These are phyloP conservation scores for Candida adriatica DNA, from an alignment of 805 yeast genomes.

Conservation along the genomic window DNA sequence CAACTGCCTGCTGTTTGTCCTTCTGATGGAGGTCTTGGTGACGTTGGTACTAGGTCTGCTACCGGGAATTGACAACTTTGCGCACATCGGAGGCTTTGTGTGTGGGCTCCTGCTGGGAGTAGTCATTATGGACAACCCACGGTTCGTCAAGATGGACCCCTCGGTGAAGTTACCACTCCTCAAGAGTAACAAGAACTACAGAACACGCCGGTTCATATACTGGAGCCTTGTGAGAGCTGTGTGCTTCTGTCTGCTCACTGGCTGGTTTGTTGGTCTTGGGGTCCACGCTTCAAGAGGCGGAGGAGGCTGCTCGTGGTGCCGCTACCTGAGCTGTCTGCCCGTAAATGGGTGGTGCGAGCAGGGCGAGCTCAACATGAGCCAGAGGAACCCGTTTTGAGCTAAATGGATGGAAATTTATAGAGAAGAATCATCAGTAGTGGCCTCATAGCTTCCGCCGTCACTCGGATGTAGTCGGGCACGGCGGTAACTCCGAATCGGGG, in stretches of 20 bases:
- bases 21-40: slow-evolving; percentile 51
- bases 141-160: slow-evolving; percentile 26
- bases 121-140: slow-evolving; percentile 49
- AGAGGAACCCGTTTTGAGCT: no score
- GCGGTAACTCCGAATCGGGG: no score
- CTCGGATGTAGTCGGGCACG: no score
- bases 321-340: slow-evolving; percentile 63
- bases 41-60: slow-evolving; percentile 57
- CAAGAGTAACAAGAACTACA: slow-evolving; percentile 20
- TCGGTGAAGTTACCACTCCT: slow-evolving; percentile 7
- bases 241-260: slow-evolving; percentile 37
- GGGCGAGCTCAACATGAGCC: slow-evolving; percentile 33
- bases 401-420: no score
- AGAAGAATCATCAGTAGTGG: no score
- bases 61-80: slow-evolving; percentile 70
- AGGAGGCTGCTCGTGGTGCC: slow-evolving; percentile 62
- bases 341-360: slow-evolving; percentile 63
- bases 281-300: slow-evolving; percentile 44
- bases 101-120: slow-evolving; percentile 49
- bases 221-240: slow-evolving; percentile 49
- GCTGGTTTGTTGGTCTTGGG: slow-evolving; percentile 43
- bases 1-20: slow-evolving; percentile 35
- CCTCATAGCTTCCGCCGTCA: no score
- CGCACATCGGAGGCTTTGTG: slow-evolving; percentile 71
- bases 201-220: slow-evolving; percentile 34